Percentiles rank a stretch among this genome's conserved stretches.
phyloP scores from a whole-genome alignment of 495 filamentous ascomycete species.

The Hypoxylon fragiforme region DNA sequence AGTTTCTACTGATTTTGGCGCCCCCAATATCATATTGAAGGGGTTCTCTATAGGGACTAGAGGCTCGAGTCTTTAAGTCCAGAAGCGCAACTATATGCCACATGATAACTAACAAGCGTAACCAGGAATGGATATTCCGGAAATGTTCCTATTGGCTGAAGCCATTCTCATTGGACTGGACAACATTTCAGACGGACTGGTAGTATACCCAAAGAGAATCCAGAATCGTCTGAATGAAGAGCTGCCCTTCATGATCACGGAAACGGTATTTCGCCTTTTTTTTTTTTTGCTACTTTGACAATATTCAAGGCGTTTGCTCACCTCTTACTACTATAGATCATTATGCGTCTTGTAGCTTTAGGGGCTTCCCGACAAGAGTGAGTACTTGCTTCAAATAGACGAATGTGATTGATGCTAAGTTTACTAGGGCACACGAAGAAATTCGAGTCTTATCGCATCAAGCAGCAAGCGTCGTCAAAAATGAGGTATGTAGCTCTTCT shows the following conservation, averaged over 20 bases:
- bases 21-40: too few relatives aligned
- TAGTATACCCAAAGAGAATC: constrained; percentile 85
- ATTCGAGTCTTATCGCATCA: constrained; percentile 89
- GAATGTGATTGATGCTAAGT: too few relatives aligned
- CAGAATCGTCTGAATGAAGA: constrained; percentile 57
- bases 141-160: constrained; percentile 82
- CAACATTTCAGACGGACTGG: constrained; percentile 80
- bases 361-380: constrained; percentile 84
- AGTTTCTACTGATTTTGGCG: too few relatives aligned
- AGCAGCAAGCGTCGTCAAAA: constrained; percentile 79
- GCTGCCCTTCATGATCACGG: constrained; percentile 37
- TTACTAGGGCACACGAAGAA: constrained; percentile 88
- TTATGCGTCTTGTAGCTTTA: constrained; percentile 80
- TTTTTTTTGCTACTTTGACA: too few relatives aligned
- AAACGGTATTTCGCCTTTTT: too few relatives aligned
- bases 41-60: not conserved
- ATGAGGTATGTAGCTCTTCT: too few relatives aligned
- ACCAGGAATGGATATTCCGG: constrained; percentile 68
- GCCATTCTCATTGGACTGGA: constrained; percentile 77
- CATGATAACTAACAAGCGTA: too few relatives aligned
- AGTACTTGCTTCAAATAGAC: too few relatives aligned
- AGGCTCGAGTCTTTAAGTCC: constrained; percentile 60
- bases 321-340: too few relatives aligned
- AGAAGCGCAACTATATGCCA: too few relatives aligned
- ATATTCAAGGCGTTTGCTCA: too few relatives aligned